Conservation (phyloP, 345 rosid species). For the Syzygium jambos region DNA sequence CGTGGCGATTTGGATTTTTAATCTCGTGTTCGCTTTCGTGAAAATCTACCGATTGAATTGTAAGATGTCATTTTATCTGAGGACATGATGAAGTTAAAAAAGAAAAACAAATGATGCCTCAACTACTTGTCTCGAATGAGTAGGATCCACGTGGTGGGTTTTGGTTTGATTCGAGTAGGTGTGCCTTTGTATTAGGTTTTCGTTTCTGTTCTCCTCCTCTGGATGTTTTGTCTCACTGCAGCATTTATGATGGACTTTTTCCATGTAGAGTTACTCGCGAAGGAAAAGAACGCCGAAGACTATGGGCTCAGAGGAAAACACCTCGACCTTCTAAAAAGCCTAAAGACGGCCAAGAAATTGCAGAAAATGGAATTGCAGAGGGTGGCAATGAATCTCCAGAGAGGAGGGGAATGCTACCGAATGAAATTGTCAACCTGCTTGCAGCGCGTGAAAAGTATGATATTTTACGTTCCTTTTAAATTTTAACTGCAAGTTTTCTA, state of each 20-base stretch:
- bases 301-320: constrained; percentile 58
- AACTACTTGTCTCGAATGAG: not conserved
- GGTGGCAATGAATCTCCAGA: constrained; percentile 17
- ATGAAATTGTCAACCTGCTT: constrained; percentile 61
- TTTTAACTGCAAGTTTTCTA: not conserved
- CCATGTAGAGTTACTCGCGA: constrained; percentile 44
- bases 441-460: constrained; percentile 74
- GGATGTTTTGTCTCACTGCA: not conserved
- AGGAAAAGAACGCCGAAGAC: constrained; percentile 64
- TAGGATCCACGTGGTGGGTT: not conserved
- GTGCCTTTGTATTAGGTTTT: not conserved
- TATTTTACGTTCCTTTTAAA: not conserved
- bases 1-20: not conserved
- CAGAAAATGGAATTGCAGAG: constrained; percentile 24
- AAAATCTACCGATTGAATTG: not conserved
- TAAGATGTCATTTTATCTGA: not conserved
- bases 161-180: not conserved
- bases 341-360: constrained; percentile 16
- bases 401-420: constrained; percentile 67
- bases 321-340: constrained; percentile 22
- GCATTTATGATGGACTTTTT: not conserved
- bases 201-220: not conserved
- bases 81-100: not conserved
- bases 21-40: not conserved
- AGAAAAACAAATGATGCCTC: not conserved